Conservation (phyloP, 495 filamentous ascomycete species). For the Platismatia glauca region DNA sequence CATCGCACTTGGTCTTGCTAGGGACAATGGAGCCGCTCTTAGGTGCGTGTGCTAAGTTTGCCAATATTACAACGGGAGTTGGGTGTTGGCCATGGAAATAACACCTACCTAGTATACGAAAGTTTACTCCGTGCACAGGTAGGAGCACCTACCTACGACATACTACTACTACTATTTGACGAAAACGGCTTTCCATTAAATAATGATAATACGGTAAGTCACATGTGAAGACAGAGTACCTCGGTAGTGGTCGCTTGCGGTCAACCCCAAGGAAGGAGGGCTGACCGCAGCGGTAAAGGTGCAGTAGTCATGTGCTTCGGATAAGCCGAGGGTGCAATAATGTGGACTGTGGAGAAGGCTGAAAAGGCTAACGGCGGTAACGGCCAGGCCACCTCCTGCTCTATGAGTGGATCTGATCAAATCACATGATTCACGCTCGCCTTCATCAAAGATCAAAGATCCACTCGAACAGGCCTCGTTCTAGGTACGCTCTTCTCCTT, state of each 20-base stretch:
- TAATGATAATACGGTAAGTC: too few species aligned
- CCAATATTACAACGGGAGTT: too few species aligned
- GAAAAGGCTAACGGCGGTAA: background rate
- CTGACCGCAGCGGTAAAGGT: background rate
- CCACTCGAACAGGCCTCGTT: too few species aligned
- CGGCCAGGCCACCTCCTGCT: background rate
- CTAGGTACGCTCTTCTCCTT: too few species aligned
- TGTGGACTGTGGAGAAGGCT: slow-evolving; percentile 1
- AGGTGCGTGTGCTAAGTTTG: background rate
- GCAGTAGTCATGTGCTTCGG: background rate
- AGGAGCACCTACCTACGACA: too few species aligned
- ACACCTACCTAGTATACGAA: too few species aligned
- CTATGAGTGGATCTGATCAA: background rate
- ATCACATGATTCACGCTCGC: background rate
- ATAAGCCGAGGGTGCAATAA: background rate
- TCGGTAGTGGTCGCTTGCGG: background rate
- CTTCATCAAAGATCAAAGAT: background rate
- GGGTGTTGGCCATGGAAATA: too few species aligned
- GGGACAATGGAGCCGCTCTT: background rate
- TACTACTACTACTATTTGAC: background rate
- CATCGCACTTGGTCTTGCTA: too few species aligned
- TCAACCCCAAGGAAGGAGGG: background rate
- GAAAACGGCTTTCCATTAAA: background rate
- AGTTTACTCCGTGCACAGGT: too few species aligned
- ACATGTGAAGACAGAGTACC: too few species aligned